Base-by-base conservation (phyloP, 768 basidiomycete species). In the Rubroboletus pulcherrimus region DNA sequence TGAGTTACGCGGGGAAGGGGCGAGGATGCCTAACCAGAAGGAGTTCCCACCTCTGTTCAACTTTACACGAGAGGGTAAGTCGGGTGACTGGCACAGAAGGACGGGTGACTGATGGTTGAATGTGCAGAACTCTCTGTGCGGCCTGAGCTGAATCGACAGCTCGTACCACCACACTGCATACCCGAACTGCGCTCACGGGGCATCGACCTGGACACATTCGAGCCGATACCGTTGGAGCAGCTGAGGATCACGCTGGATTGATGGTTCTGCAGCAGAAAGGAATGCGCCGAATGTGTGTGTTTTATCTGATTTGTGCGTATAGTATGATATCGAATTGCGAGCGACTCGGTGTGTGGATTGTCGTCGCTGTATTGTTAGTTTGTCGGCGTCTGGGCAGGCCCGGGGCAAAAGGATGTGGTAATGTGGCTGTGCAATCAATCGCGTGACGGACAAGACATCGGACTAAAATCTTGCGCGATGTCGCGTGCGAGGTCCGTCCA, bases 171-270 rank as follows among this genome's bases (percentile, higher is more conserved):
- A 64, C 86, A 93, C 75, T 89, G 86, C 74, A 93, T 98, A 81
- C 76, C 85, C 62, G 93, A 92, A 79, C 84, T 99, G 72, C 82
- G 81, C 75, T 86, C 82, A 62, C 85, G 91, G 74, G 85, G 85
- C 45, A 91, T 98, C 76, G 82, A 87, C 71, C 74, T 98, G 72
- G 86, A 95, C 68, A 85, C 83, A 62, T 98, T 98, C 78, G 89
- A 88, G 73, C 97, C 97, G 73, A 96, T 98, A 88, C 94, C 96
- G 73, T 78, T 94, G 73, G 95, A 98, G 71, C 87, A 97, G 74
- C 76, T 98, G 77, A 86, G 87, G 79, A 93, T 98, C 75, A 85
- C 88, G 73, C 82, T 98, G 76, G 94, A 98, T 74, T 93, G 80
- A 88, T 72, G 68, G 64, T 66, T 61, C 58, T 50, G 56, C 57